Evolutionary conservation across 176 grass and related monocot genomes (phyloP).

Genomic region (Luzula sylvatica): DNA sequence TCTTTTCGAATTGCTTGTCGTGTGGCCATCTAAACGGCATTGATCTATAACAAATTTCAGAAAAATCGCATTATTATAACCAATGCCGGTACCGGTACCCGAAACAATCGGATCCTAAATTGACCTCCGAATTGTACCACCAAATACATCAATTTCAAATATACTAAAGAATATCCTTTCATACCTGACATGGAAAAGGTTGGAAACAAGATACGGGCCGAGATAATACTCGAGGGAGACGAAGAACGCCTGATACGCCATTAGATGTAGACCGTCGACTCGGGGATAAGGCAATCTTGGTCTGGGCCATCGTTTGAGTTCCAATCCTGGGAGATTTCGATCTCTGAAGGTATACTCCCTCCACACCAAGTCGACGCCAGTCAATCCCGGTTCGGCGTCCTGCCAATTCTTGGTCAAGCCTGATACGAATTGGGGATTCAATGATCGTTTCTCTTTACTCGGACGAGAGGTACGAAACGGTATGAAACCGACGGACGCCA

Average conservation of each 20-base stretch:
- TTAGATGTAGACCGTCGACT: slow-evolving; percentile 1
- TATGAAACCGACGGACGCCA: slow-evolving; percentile 7
- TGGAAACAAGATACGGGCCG: background rate
- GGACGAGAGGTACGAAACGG: background rate
- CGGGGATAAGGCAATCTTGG: slow-evolving; percentile 6
- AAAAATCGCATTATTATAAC: background rate
- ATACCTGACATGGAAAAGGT: slow-evolving; percentile 13
- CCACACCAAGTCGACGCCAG: background rate
- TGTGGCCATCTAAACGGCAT: background rate
- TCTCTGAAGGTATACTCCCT: slow-evolving; percentile 1
- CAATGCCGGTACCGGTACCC: background rate
- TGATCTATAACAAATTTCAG: background rate
- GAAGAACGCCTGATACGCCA: background rate
- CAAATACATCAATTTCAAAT: background rate
- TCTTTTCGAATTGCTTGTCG: background rate
- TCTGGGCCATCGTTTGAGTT: background rate
- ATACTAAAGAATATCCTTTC: background rate
- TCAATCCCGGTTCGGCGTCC: background rate
- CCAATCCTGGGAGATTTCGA: background rate
- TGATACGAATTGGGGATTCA: background rate
- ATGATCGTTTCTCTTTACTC: background rate
- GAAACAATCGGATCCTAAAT: background rate
- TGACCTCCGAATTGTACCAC: background rate
- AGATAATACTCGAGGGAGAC: slow-evolving; percentile 8
- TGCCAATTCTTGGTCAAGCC: background rate